Evolutionary conservation across 73 alveolate species (phyloP).

Genomic region (Paraurostyla sp.): DNA sequence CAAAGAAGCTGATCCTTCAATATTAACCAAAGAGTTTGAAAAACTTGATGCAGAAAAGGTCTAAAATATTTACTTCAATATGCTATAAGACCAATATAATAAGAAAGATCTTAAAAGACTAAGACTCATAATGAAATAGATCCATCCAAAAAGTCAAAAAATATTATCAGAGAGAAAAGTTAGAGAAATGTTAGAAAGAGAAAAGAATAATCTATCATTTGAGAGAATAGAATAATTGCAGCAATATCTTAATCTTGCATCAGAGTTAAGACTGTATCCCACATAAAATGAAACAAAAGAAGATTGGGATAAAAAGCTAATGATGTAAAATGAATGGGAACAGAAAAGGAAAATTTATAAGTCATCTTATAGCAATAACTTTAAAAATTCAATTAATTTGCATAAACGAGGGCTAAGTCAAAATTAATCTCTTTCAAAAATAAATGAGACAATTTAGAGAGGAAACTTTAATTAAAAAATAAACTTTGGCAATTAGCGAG

Average conservation of each 20-base stretch:
- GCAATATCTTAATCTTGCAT: neutral
- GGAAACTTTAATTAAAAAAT: neutral
- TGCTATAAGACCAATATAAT: neutral
- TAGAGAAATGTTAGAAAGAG: neutral
- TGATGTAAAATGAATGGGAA: conserved; percentile 36
- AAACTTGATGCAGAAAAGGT: conserved; percentile 17
- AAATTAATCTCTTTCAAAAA: neutral
- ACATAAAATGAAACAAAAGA: conserved; percentile 29
- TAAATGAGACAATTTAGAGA: neutral
- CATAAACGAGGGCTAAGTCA: neutral
- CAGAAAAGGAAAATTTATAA: neutral
- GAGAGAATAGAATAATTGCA: conserved; percentile 19
- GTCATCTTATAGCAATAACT: neutral
- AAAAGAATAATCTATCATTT: neutral
- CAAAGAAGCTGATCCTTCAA: neutral
- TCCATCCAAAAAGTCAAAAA: neutral
- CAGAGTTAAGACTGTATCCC: conserved; percentile 18
- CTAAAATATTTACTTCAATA: neutral
- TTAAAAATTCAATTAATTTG: neutral
- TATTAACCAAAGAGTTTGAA: neutral
- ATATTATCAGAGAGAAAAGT: conserved; percentile 31
- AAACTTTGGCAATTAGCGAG: neutral
- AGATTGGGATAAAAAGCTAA: conserved; percentile 18
- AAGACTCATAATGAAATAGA: neutral
- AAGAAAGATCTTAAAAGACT: neutral